Percentiles rank a stretch among this genome's conserved stretches.
phyloP scores from a whole-genome alignment of 73 alveolate genomes.

The Symbiodinium pilosum region DNA sequence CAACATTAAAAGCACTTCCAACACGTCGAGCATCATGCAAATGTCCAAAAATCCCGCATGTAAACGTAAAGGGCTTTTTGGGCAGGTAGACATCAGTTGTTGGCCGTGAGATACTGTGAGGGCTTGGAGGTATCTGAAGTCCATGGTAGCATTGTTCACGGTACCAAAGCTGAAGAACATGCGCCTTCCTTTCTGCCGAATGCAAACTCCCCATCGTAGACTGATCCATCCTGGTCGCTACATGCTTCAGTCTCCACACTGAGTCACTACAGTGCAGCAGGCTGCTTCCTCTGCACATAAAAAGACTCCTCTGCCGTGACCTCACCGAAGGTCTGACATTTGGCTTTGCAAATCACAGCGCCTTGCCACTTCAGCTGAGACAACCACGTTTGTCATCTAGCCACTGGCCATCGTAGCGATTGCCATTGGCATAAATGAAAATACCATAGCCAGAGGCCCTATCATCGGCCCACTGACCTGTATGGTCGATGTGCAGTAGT shows the following conservation, averaged over 20 bases:
- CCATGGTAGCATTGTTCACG: background rate
- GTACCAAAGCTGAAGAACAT: background rate
- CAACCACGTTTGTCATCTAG: slow-evolving; percentile 92
- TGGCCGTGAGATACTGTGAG: background rate
- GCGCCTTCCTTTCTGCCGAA: slow-evolving; percentile 82
- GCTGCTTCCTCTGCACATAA: slow-evolving; percentile 53
- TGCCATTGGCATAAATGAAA: slow-evolving; percentile 81
- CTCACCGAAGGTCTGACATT: background rate
- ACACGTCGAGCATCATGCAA: too few relatives aligned
- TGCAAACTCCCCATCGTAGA: slow-evolving; percentile 94
- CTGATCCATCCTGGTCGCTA: slow-evolving; percentile 91
- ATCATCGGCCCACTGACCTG: slow-evolving; percentile 91
- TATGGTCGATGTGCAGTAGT: background rate
- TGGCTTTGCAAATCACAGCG: background rate
- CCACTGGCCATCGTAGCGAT: slow-evolving; percentile 95
- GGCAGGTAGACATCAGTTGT: background rate
- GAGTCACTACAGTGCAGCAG: background rate
- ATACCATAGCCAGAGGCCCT: slow-evolving; percentile 81
- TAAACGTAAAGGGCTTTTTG: background rate
- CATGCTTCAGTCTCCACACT: background rate
- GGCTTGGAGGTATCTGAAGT: too few relatives aligned
- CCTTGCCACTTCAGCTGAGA: background rate
- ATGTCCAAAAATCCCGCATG: too few relatives aligned
- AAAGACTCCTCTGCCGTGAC: slow-evolving; percentile 83
- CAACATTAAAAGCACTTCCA: too few relatives aligned